phyloP scores from a whole-genome alignment of 208 protist species.

The Trypanosoma melophagium region DNA sequence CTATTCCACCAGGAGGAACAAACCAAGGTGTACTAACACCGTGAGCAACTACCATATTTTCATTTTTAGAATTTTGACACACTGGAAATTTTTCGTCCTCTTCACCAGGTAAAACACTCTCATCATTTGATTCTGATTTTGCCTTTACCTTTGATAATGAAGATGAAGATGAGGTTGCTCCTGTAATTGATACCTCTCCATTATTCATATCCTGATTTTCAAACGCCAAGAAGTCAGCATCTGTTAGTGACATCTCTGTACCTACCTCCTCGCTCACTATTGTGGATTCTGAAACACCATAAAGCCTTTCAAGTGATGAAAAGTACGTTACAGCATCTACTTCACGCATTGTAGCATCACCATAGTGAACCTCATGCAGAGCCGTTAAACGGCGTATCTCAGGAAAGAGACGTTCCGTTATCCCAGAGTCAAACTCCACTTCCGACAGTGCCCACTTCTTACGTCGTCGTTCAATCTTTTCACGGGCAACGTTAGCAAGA shows the following conservation, averaged over 20 bases:
- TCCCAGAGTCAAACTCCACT: constrained; percentile 68
- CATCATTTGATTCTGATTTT: background rate
- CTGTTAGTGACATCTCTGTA: constrained; percentile 4
- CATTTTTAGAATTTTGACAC: background rate
- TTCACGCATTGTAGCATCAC: constrained; percentile 75
- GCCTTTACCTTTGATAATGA: background rate
- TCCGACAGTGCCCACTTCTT: constrained; percentile 64
- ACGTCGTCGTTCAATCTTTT: constrained; percentile 73
- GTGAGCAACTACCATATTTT: constrained; percentile 22
- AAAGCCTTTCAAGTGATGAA: background rate
- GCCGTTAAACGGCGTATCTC: constrained; percentile 66
- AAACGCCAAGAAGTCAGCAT: constrained; percentile 29
- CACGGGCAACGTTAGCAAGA: constrained; percentile 21
- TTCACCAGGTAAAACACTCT: background rate
- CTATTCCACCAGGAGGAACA: constrained; percentile 45
- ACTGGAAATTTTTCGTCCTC: background rate
- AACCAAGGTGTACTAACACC: constrained; percentile 52
- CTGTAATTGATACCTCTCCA: background rate
- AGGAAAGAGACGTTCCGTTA: constrained; percentile 79
- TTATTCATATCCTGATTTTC: constrained; percentile 8
- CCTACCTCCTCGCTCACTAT: constrained; percentile 9
- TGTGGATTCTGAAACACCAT: too few species aligned
- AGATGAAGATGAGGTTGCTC: background rate
- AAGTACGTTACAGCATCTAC: constrained; percentile 66
- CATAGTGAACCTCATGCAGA: constrained; percentile 85